Evolutionary conservation across 495 filamentous ascomycete genomes (phyloP).

Genomic region (Jackrogersella multiformis): DNA sequence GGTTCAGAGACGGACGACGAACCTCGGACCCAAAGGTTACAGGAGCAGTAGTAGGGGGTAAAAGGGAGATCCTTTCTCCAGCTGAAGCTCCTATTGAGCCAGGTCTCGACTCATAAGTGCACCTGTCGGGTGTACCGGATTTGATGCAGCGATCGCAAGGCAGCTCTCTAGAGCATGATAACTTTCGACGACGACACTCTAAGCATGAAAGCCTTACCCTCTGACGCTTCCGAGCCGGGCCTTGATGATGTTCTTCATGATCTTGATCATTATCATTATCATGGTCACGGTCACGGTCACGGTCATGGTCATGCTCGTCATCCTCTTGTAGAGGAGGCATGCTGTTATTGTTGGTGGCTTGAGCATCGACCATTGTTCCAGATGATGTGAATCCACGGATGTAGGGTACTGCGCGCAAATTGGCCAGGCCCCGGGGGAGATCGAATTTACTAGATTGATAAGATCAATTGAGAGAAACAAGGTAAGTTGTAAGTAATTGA

Average conservation of each 20-base stretch:
- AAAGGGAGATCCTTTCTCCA: slow-evolving; percentile 24
- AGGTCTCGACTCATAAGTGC: slow-evolving; percentile 60
- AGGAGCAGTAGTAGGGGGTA: slow-evolving; percentile 5
- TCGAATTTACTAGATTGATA: slow-evolving; percentile 35
- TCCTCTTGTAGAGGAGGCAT: slow-evolving; percentile 29
- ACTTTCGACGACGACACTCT: slow-evolving; percentile 60
- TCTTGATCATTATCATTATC: slow-evolving; percentile 31
- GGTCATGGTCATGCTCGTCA: slow-evolving; percentile 29
- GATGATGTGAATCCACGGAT: slow-evolving; percentile 22
- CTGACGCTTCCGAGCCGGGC: slow-evolving; percentile 58
- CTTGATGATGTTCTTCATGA: slow-evolving; percentile 42
- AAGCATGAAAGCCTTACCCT: slow-evolving; percentile 60
- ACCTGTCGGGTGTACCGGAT: slow-evolving; percentile 59
- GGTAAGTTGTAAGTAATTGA: neutral
- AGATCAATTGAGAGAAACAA: slow-evolving; percentile 17
- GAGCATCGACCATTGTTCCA: slow-evolving; percentile 26
- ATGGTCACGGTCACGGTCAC: slow-evolving; percentile 33
- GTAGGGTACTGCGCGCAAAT: slow-evolving; percentile 23
- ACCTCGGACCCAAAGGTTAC: slow-evolving; percentile 27
- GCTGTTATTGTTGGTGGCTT: slow-evolving; percentile 20
- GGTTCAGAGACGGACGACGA: slow-evolving; percentile 38
- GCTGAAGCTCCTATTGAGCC: slow-evolving; percentile 32
- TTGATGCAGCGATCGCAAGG: slow-evolving; percentile 62
- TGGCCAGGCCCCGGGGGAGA: slow-evolving; percentile 18
- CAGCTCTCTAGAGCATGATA: slow-evolving; percentile 62